These are phyloP conservation scores for Irpex sp. DNA, from an alignment of 1,284 basidiomycete species.

Conservation along the genomic window DNA sequence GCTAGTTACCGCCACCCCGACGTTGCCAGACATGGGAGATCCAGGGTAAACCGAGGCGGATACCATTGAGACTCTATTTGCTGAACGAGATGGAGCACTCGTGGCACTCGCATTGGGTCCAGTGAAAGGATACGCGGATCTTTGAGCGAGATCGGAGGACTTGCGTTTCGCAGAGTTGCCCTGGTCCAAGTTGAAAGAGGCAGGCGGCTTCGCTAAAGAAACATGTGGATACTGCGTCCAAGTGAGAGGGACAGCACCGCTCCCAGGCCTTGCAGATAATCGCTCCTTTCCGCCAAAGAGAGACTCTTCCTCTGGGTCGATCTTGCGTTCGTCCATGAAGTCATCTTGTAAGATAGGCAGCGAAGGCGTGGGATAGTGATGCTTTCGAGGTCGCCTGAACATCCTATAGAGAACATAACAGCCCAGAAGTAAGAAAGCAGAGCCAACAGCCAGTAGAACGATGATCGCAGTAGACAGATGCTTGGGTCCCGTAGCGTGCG, in stretches of 20 bases:
- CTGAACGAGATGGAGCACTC: conserved; percentile 3
- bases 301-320: conserved; percentile 49
- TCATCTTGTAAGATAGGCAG: conserved; percentile 64
- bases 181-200: conserved; percentile 1
- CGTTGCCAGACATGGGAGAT: conserved; percentile 34
- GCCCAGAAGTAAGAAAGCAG: conserved; percentile 51
- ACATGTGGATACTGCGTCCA: conserved; percentile 58
- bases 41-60: conserved; percentile 53
- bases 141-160: conserved; percentile 7
- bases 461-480: conserved; percentile 44
- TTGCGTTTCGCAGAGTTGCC: conserved; percentile 1
- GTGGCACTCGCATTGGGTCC: conserved; percentile 8
- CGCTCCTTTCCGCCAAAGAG: conserved; percentile 73
- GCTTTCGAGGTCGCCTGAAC: conserved; percentile 45
- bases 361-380: conserved; percentile 57
- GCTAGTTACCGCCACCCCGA: conserved; percentile 43
- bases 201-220: conserved; percentile 12
- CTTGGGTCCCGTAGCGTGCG: conserved; percentile 24
- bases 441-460: conserved; percentile 52
- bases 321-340: conserved; percentile 41
- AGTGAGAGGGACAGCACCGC: conserved; percentile 42
- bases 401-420: conserved; percentile 46
- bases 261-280: conserved; percentile 42
- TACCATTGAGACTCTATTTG: conserved; percentile 42
- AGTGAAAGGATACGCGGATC: conserved; percentile 11